Percentiles rank a stretch among this genome's conserved stretches.
Conservation (phyloP, 345 rosid genomes). For the Barbarea vulgaris region DNA sequence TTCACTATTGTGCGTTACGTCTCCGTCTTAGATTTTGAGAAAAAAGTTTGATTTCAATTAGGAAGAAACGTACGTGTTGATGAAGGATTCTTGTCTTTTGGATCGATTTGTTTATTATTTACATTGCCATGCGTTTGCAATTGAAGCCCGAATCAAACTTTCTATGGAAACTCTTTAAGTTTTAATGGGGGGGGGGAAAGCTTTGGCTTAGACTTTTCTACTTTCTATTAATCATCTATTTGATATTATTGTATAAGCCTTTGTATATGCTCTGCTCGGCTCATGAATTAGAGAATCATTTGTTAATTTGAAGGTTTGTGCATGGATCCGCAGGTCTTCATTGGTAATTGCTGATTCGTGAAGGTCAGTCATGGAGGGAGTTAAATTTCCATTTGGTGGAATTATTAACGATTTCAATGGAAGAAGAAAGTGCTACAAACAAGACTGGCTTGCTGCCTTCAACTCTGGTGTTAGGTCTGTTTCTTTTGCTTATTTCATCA, state of each 20-base stretch:
- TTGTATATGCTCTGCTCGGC: not conserved
- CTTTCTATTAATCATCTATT: not conserved
- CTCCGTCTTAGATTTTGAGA: no score
- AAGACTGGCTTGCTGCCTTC: constrained; percentile 54
- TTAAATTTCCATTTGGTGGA: constrained; percentile 51
- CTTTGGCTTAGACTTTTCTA: not conserved
- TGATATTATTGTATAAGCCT: not conserved
- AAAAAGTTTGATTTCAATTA: no score
- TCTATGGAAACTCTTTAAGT: not conserved
- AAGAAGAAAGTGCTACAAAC: constrained; percentile 62
- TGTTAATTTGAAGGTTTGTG: not conserved
- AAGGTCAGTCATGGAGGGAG: constrained; percentile 49
- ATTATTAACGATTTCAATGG: constrained; percentile 54
- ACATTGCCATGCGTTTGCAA: not conserved
- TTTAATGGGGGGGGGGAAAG: not conserved
- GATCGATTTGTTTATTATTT: not conserved
- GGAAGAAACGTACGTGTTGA: not conserved
- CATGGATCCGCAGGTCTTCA: constrained; percentile 2
- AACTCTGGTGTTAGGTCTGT: constrained; percentile 53
- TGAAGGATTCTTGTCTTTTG: not conserved
- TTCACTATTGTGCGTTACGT: no score
- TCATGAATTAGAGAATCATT: not conserved
- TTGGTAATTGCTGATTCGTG: constrained; percentile 29
- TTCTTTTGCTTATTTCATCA: not conserved
- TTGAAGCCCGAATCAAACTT: not conserved